Evolutionary conservation across 805 yeast genomes (phyloP), one percentile per base, ranked within the genome.

Genomic region (Pichia phayaonensis): DNA sequence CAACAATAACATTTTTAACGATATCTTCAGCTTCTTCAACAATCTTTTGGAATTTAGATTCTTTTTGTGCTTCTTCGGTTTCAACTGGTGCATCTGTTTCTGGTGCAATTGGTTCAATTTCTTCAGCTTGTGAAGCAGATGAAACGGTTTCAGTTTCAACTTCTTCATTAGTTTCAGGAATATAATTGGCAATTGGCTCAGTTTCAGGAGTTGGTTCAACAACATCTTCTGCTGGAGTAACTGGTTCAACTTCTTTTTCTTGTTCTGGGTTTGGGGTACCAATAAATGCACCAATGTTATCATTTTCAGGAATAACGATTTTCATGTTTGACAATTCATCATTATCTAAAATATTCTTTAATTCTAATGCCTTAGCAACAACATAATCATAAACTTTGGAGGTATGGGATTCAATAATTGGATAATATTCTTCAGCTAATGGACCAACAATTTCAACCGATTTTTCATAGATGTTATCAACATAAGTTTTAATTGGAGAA

Each of bases 401-500:
- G 8, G 41, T 45, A n/a, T 57, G 57, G 8, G 31, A 38, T 40
- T 48, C 40, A 4, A 51, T 47, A 36, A 53, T 27, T 13, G 57
- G 49, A n/a, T 46, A 45, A n/a, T 50, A 51, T 47, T 47, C 39
- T 36, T 60, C 58, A 34, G 60, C 62, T 36, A 51, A 54, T 2
- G 52, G 54, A 41, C 53, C 60, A 13, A 53, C 56, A 44, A 50
- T 49, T 22, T 40, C 40, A 7, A 12, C 24, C 43, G 62, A 63
- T 12, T 46, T 27, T 4, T 40, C 44, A 13, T 27, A 13, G 2
- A 49, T 56, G 1, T 48, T 21, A 11, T 61, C 64, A 15, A 61
- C 61, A 23, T 50, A 40, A 8, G 61, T 60, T 50, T 61, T 59
- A 24, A 62, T 22, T n/a, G 62, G 56, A 6, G 65, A 60, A 6